Base-by-base conservation (phyloP, 2,329 filamentous ascomycete species). In the Pestalotiopsis sp. region DNA sequence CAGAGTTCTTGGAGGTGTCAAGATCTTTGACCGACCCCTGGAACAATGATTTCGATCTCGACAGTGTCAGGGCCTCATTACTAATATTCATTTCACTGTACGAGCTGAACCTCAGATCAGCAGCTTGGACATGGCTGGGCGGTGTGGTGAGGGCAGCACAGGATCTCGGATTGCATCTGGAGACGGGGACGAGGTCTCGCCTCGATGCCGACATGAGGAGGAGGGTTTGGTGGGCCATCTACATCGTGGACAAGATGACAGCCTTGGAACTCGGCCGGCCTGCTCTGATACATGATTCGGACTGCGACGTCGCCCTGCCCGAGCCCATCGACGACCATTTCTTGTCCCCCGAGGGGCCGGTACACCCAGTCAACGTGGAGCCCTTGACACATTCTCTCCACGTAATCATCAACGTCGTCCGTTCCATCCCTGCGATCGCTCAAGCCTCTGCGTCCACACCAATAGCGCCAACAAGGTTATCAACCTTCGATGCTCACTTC, bases 151-250 rank as follows among this genome's bases (percentile, higher is more conserved):
- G 93, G 64, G 90, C 92, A 66, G 92, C 92, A 0, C 95, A 98
- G 77, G 93, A 96, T 72, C 85, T 98, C 61, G 93, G 93, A 0
- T 84, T 98, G 11, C 91, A 98, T 75, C 84, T 88, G 6, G 93
- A 97, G 74, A 88, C 89, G 1, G 91, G 91, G 0, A 86, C 90
- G 0, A 94, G 91, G 86, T 87, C 92, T 2, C 85, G 90, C 1
- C 84, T 97, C 14, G 94, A 97, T 75, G 89, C 89, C 12, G 95
- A 98, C 80, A 94, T 95, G 89, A 90, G 95, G 67, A 90, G 93
- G 70, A 87, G 95, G 67, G 89, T 96, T 2, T 99, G 95, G 95
- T 99, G 96, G 94, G 90, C 93, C 14, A 89, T 97, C 68, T 98
- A 98, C 80, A 89, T 94, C 59, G 90, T 95, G 82, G 96, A 99